Evolutionary conservation across 208 protist genomes (phyloP).

Genomic region (Acanthamoeba royreba): DNA sequence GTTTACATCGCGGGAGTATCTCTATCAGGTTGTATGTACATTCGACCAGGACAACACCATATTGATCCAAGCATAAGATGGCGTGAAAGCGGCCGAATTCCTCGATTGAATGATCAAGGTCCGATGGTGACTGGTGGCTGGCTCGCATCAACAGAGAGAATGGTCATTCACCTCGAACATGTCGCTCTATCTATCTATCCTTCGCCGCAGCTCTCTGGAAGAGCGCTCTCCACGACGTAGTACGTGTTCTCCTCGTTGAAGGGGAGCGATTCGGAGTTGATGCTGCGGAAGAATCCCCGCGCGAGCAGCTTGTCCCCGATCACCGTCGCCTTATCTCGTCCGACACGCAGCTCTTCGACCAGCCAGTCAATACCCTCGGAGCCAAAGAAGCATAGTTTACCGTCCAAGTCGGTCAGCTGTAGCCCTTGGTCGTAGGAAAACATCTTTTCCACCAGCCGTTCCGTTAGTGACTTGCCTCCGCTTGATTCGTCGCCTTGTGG

Average conservation of each 20-base stretch:
- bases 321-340: not conserved
- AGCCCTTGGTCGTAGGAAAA: not conserved
- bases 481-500: not conserved
- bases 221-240: not conserved
- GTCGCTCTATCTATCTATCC: no score
- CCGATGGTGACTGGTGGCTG: no score
- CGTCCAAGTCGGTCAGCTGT: not conserved
- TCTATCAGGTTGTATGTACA: no score
- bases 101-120: no score
- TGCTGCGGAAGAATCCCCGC: not conserved
- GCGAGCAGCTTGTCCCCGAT: not conserved
- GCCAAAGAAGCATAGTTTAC: not conserved
- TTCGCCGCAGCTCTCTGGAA: not conserved
- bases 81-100: no score
- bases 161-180: no score
- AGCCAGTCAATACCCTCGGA: slow-evolving; percentile 16
- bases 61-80: no score
- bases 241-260: not conserved
- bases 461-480: not conserved
- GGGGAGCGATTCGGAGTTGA: not conserved
- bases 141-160: no score
- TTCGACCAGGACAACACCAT: no score
- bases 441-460: slow-evolving; percentile 13
- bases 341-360: not conserved
- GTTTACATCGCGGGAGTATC: no score